Base-by-base conservation (phyloP, 1,284 basidiomycete genomes). In the Cryptococcus neoformans region DNA sequence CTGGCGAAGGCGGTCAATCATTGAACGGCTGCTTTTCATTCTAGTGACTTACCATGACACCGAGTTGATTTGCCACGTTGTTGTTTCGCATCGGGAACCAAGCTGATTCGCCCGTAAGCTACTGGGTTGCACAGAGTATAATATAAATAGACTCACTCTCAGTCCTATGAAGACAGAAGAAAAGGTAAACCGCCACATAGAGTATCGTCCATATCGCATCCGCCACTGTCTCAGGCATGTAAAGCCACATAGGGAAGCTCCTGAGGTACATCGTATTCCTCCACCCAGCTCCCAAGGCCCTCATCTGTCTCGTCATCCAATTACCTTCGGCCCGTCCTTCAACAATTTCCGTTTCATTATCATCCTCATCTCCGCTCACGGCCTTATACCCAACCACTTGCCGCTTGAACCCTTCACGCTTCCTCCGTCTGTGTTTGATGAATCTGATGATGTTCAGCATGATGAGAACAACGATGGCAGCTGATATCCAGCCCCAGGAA, bases 191-290 rank as follows among this genome's bases (percentile, higher is more conserved):
- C 40, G 61, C 54, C 16, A 57, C 59, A 49, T 73, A 73, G 7
- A 58, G 12, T 0, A 58, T 44, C 1, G 69, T 64, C 46, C 62
- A 67, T 7, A 62, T 4, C 0, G 59, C 61, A 36, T 73, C 71
- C 36, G 55, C 56, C 16, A 63, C n/a, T 6, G 65, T 68, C 9
- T 68, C 65, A 14, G 66, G 64, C 5, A 59, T 62, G 51, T 69
- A 70, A 3, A 69, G 51, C 68, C 68, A 73, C 11, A 45, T 37
- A 5, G 71, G 69, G 17, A 71, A 55, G 8, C 55, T 63, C 28
- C 54, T 50, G 16, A 69, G 54, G 51, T 67, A 66, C 53, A 68
- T 51, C 44, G 44, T 56, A 47, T 65, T 65, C 35, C 60, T 50
- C 54, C 51, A 56, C 11, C 50, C 54, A 9, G 61, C 57, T 36